Percentiles rank a stretch among this genome's conserved stretches.
These are phyloP conservation scores for Beverwykella pulmonaria DNA, from an alignment of 495 filamentous ascomycete species.

Conservation along the genomic window DNA sequence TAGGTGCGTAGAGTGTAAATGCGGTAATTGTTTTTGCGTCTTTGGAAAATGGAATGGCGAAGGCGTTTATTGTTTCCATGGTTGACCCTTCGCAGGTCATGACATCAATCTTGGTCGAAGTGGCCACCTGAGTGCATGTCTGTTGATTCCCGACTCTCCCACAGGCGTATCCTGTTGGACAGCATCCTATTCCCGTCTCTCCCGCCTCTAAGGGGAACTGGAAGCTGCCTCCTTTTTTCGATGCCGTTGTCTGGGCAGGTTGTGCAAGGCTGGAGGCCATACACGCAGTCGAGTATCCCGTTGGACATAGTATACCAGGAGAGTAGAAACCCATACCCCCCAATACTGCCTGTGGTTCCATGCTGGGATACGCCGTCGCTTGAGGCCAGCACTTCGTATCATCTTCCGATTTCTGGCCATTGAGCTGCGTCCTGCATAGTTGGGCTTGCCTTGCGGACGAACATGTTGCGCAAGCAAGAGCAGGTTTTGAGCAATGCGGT, in stretches of 20 bases:
- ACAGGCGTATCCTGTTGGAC: conserved; percentile 13
- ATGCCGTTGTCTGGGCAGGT: neutral
- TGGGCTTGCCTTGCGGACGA: neutral
- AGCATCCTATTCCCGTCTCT: conserved; percentile 20
- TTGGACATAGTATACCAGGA: conserved; percentile 19
- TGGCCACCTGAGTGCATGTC: conserved; percentile 6
- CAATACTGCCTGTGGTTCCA: neutral
- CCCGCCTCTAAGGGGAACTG: conserved; percentile 17
- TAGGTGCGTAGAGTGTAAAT: conserved; percentile 16
- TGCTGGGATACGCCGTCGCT: conserved; percentile 11
- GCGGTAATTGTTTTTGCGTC: conserved; percentile 1
- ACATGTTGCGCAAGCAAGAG: conserved; percentile 8
- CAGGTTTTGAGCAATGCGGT: conserved; percentile 6
- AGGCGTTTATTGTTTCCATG: neutral
- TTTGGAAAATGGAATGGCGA: conserved; percentile 10
- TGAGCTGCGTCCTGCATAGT: neutral
- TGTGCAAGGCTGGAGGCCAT: conserved; percentile 1
- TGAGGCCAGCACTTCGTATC: conserved; percentile 21
- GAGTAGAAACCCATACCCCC: conserved; percentile 26
- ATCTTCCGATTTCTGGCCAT: conserved; percentile 3
- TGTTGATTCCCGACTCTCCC: neutral
- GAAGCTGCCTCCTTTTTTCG: neutral
- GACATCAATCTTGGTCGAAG: neutral
- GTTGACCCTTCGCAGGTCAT: conserved; percentile 3
- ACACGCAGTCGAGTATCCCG: conserved; percentile 21